phyloP scores from a whole-genome alignment of 2,329 filamentous ascomycete species.

The Tolypocladium capitatum region DNA sequence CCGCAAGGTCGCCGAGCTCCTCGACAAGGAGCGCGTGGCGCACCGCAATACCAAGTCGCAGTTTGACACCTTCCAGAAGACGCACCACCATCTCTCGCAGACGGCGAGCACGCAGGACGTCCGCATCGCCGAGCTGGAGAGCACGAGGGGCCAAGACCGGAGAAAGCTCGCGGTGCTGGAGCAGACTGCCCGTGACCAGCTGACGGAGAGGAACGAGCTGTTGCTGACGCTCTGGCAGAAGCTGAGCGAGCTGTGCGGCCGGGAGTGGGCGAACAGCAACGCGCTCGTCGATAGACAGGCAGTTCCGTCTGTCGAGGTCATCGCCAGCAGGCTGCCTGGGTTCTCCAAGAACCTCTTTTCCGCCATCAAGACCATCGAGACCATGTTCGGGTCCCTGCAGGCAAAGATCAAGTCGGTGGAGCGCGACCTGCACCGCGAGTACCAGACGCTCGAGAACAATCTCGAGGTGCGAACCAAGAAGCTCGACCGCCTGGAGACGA shows the following conservation, averaged over 20 bases:
- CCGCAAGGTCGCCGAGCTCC: conserved; percentile 69
- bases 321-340: conserved; percentile 71
- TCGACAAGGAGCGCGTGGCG: conserved; percentile 78
- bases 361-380: conserved; percentile 78
- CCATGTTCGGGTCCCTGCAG: conserved; percentile 64
- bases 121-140: conserved; percentile 75
- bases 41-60: conserved; percentile 79
- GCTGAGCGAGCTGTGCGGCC: conserved; percentile 71
- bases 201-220: conserved; percentile 78
- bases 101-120: conserved; percentile 77
- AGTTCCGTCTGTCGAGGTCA: conserved; percentile 70
- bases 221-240: conserved; percentile 84
- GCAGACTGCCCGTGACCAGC: conserved; percentile 69
- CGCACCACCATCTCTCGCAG: conserved; percentile 73
- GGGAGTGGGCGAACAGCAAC: conserved; percentile 85
- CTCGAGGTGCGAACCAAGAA: conserved; percentile 72
- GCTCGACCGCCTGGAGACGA: conserved; percentile 72
- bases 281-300: conserved; percentile 76
- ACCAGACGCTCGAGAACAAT: conserved; percentile 70
- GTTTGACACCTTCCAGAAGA: conserved; percentile 79
- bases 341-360: conserved; percentile 84
- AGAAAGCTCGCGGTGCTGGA: conserved; percentile 66
- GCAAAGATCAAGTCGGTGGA: conserved; percentile 74
- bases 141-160: conserved; percentile 62
- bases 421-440: conserved; percentile 80